Percentiles rank a stretch among this genome's conserved stretches.
Conservation (phyloP, 345 rosid species). For the Eucalyptus dawsonii region DNA sequence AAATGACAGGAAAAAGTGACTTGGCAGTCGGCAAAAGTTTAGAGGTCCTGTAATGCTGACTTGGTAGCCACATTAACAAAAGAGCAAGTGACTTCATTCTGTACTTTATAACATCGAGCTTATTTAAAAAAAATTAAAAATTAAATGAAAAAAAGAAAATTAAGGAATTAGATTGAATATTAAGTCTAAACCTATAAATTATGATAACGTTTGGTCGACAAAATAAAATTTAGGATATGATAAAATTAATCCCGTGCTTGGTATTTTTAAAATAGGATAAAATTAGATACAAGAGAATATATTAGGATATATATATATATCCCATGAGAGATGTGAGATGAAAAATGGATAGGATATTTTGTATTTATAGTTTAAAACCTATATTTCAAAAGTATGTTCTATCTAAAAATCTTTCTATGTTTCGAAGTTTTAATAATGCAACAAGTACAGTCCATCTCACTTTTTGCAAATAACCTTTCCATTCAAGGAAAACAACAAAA, state of each 20-base stretch:
- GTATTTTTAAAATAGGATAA: rapidly evolving
- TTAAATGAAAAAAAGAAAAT: background rate
- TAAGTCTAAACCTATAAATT: background rate
- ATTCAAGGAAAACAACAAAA: background rate
- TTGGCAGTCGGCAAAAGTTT: background rate
- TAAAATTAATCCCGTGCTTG: background rate
- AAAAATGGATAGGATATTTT: background rate
- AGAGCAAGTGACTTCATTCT: background rate
- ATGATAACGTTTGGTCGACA: background rate
- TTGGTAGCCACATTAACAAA: background rate
- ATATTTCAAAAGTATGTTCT: background rate
- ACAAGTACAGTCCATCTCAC: background rate
- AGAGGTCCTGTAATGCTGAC: background rate
- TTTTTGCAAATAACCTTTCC: background rate
- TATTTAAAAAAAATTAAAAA: too few relatives aligned
- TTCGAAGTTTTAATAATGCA: background rate
- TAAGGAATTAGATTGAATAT: background rate
- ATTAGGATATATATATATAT: too few relatives aligned
- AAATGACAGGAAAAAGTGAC: background rate
- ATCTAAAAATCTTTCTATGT: background rate
- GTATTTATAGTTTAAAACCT: background rate
- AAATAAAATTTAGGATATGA: too few relatives aligned
- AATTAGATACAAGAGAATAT: too few relatives aligned
- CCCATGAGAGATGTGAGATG: background rate
- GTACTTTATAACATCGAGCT: background rate